These are phyloP conservation scores for Rhizopus microsporus DNA, from an alignment of 371 early-diverging fungal species.

Conservation along the genomic window DNA sequence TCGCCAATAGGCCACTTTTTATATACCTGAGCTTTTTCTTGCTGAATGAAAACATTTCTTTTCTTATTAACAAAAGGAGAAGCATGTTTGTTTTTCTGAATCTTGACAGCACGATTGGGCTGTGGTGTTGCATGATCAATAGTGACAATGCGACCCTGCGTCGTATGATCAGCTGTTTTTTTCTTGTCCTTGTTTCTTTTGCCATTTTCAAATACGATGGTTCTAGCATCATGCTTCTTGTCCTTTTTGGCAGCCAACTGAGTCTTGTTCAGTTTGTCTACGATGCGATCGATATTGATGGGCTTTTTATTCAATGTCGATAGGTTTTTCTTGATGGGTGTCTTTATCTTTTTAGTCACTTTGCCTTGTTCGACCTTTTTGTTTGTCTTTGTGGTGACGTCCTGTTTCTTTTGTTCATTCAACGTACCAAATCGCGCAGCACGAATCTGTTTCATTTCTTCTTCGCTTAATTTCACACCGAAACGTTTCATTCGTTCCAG, in stretches of 20 bases:
- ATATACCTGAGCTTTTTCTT: no score
- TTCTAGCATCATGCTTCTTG: no score
- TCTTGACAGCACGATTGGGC: neutral
- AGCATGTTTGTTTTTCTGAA: no score
- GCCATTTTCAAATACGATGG: neutral
- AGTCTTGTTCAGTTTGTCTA: no score
- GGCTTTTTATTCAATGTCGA: no score
- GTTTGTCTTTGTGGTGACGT: neutral
- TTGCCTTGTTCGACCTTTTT: neutral
- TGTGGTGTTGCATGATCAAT: slow-evolving; percentile 5
- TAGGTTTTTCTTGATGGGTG: neutral
- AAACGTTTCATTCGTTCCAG: slow-evolving; percentile 59
- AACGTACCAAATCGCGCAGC: slow-evolving; percentile 39
- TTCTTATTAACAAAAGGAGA: no score
- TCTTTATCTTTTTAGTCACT: slow-evolving; percentile 5
- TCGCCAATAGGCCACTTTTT: no score
- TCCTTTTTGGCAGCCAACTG: no score
- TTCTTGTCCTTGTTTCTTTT: neutral
- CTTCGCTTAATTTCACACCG: slow-evolving; percentile 45
- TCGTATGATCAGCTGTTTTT: slow-evolving; percentile 2
- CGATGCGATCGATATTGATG: no score
- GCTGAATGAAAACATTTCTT: no score
- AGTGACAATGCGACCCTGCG: slow-evolving; percentile 10
- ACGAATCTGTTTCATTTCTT: slow-evolving; percentile 42
- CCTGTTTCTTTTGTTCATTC: neutral